These are phyloP conservation scores for Talaromyces piceae DNA, from an alignment of 2,329 filamentous ascomycete species.

Conservation along the genomic window DNA sequence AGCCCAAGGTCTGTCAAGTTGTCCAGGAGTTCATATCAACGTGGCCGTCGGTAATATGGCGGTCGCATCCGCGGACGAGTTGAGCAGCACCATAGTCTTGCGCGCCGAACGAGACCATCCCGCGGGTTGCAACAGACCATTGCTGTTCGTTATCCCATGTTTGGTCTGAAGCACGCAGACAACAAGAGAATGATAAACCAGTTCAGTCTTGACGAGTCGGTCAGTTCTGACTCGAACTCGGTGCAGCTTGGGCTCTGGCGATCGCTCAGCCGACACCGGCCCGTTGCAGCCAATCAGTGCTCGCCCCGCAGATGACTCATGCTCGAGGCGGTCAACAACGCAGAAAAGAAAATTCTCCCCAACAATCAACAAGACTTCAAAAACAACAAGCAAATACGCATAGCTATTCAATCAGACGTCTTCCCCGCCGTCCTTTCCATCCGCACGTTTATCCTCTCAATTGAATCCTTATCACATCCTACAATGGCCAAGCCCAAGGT, in stretches of 20 bases:
- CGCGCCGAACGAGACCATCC: no score
- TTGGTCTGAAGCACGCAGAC: no score
- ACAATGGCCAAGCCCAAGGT: constrained; percentile 13
- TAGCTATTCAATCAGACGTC: not conserved
- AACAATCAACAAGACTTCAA: constrained; percentile 1
- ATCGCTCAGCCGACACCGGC: not conserved
- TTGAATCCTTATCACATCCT: not conserved
- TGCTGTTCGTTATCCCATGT: no score
- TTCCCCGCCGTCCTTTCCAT: not conserved
- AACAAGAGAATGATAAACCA: no score
- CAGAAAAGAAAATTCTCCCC: constrained; percentile 9
- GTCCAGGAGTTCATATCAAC: not conserved
- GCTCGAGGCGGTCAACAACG: not conserved
- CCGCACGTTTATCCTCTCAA: not conserved
- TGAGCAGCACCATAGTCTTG: no score
- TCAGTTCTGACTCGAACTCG: no score
- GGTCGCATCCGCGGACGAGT: not conserved
- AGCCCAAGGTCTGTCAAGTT: no score
- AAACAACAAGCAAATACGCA: constrained; percentile 3
- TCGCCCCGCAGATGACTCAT: constrained; percentile 1
- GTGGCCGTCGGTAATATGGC: not conserved
- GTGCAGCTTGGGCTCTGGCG: no score
- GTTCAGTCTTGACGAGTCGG: no score
- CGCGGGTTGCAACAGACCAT: no score
- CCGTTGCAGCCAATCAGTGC: not conserved